phyloP scores from a whole-genome alignment of 2,329 filamentous ascomycete genomes.

The Setomelanomma holmii region DNA sequence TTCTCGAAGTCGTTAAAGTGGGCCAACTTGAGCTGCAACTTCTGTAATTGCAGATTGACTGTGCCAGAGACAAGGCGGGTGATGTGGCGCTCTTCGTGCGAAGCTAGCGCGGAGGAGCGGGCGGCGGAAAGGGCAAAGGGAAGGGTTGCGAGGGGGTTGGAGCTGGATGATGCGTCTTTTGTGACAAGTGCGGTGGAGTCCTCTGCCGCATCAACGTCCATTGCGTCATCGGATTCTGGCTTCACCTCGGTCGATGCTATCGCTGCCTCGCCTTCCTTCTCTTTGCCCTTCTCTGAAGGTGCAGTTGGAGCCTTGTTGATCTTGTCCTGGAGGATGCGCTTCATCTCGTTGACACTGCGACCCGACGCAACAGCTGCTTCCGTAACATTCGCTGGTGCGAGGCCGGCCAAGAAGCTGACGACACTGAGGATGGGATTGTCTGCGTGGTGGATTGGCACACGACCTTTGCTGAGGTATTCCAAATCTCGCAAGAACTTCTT shows the following conservation, averaged over 20 bases:
- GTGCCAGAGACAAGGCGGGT: conserved; percentile 90
- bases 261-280: conserved; percentile 63
- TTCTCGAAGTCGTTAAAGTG: conserved; percentile 98
- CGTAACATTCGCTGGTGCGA: conserved; percentile 88
- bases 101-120: conserved; percentile 85
- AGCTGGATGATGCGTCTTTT: conserved; percentile 17
- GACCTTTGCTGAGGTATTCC: conserved; percentile 72
- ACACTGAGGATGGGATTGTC: conserved; percentile 98
- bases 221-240: conserved; percentile 62
- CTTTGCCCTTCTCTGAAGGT: conserved; percentile 61
- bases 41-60: conserved; percentile 92
- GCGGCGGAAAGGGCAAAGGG: conserved; percentile 87
- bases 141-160: conserved; percentile 69
- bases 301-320: conserved; percentile 68
- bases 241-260: conserved; percentile 56
- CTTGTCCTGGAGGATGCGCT: conserved; percentile 77
- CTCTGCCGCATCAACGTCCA: conserved; percentile 64
- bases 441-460: conserved; percentile 86
- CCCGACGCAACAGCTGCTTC: conserved; percentile 79
- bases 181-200: conserved; percentile 52
- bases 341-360: conserved; percentile 86
- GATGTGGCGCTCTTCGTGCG: conserved; percentile 96
- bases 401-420: conserved; percentile 88
- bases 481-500: conserved; percentile 55
- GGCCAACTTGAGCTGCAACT: conserved; percentile 92